phyloP scores from a whole-genome alignment of 2,329 filamentous ascomycete genomes.

The Westerdykella ornata region DNA sequence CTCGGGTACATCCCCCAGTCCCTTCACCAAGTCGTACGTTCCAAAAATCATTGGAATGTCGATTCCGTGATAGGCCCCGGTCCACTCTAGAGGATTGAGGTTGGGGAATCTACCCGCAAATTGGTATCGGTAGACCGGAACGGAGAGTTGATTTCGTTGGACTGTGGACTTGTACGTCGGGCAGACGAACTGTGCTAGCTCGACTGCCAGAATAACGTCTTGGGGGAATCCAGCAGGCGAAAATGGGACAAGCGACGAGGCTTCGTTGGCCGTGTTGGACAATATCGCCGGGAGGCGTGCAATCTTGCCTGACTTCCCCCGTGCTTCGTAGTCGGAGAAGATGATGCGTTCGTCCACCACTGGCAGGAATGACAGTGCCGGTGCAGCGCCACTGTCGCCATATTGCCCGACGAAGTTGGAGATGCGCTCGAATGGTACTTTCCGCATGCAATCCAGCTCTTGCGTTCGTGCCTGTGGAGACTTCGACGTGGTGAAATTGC shows the following conservation, averaged over 20 bases:
- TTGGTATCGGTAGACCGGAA: constrained; percentile 14
- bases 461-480: constrained; percentile 6
- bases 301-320: constrained; percentile 18
- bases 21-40: constrained; percentile 13
- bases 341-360: constrained; percentile 27
- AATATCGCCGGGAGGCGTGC: constrained; percentile 16
- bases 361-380: constrained; percentile 26
- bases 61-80: constrained; percentile 19
- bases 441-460: constrained; percentile 35
- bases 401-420: constrained; percentile 28
- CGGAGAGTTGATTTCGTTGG: constrained; percentile 9
- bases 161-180: constrained; percentile 9
- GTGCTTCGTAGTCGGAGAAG: constrained; percentile 24
- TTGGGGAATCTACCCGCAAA: constrained; percentile 18
- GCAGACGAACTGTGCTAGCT: constrained; percentile 6
- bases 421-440: constrained; percentile 17
- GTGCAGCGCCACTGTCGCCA: constrained; percentile 20
- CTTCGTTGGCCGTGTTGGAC: constrained; percentile 10
- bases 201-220: background rate
- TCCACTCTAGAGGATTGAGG: constrained; percentile 15
- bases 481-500: constrained; percentile 1
- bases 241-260: constrained; percentile 9
- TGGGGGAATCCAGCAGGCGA: constrained; percentile 6
- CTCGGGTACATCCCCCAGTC: constrained; percentile 6
- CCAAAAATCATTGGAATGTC: constrained; percentile 24